Evolutionary conservation across 192 early-diverging fungal genomes (phyloP).

Genomic region (Backusella psychrophila): DNA sequence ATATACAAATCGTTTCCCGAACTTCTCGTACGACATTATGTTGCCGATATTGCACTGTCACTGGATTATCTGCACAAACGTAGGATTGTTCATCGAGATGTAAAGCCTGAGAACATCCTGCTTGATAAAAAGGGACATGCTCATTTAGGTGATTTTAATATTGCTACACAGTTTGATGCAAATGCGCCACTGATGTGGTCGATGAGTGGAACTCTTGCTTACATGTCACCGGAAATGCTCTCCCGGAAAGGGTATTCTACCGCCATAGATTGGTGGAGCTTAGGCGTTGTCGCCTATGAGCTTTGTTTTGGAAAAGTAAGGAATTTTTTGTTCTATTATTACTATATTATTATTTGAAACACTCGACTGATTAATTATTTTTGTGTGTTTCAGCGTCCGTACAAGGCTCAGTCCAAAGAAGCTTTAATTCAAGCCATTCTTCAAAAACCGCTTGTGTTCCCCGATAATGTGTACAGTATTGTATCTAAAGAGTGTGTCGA

Average conservation of each 20-base stretch:
- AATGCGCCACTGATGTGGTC: slow-evolving; percentile 63
- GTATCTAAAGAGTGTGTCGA: slow-evolving; percentile 52
- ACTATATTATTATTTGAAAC: slow-evolving; percentile 7
- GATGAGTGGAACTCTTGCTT: slow-evolving; percentile 81
- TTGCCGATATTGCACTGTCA: slow-evolving; percentile 82
- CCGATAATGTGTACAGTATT: slow-evolving; percentile 48
- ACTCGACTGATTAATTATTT: slow-evolving; percentile 5
- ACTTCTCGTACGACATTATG: slow-evolving; percentile 73
- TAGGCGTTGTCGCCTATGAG: slow-evolving; percentile 79
- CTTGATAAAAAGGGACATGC: slow-evolving; percentile 81
- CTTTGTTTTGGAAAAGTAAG: slow-evolving; percentile 73
- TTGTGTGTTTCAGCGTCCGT: slow-evolving; percentile 64
- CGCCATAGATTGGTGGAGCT: slow-evolving; percentile 75
- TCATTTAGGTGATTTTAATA: slow-evolving; percentile 96
- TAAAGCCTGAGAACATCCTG: slow-evolving; percentile 94
- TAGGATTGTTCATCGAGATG: slow-evolving; percentile 85
- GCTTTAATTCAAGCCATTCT: slow-evolving; percentile 70
- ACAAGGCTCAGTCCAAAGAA: slow-evolving; percentile 75
- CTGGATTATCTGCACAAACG: slow-evolving; percentile 78
- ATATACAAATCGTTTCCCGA: slow-evolving; percentile 66
- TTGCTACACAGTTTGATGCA: slow-evolving; percentile 66
- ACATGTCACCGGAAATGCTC: slow-evolving; percentile 87
- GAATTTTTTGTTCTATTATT: background rate
- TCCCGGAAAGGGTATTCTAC: slow-evolving; percentile 48
- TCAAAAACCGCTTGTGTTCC: slow-evolving; percentile 63